Evolutionary conservation across 306 rosid genomes (phyloP), one percentile per base, ranked within the genome.

Genomic region (Arachis hypogaea): DNA sequence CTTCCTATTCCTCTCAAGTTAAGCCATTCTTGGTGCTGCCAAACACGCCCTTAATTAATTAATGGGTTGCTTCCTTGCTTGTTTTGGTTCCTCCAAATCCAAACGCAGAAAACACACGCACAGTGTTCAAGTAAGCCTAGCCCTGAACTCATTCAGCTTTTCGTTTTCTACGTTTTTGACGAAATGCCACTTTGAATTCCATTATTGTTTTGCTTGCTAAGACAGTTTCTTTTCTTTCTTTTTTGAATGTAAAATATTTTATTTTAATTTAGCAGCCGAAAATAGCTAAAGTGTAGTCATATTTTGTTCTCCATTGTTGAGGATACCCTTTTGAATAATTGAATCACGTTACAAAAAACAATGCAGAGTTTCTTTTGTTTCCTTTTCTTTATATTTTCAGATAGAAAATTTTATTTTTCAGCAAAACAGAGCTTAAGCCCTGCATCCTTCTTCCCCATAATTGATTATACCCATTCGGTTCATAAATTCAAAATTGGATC

Each of bases 1-100:
- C 62, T 28, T 56, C 38, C 46, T 54, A 59, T 1, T 71, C 77
- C 51, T 61, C 8, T 47, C 51, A 62, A 65, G 56, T 11, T 11
- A 36, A 69, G 70, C 7, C 47, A 46, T 44, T 72, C 47, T 5
- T 52, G 58, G 14, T 52, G 46, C 67, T 63, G 45, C 67, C 67
- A 62, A 78, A 44, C 73, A 59, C 47, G 40, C 29, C 28, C 12
- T 66, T 64, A 40, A 93, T 33, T 33, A 33, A 33, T 33, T 33
- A 33, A 33, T 90, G 97, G 93, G 93, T 84, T 90, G 98, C 69
- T 88, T 90, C 77, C 87, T 87, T 73, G 89, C 77, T 12, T 93
- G 97, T 74, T 90, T 93, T 87, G 89, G 96, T 86, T 85, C 90
- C 77, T 86, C 91, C 78, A 87, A 82, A 18, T 86, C 91, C 76